phyloP scores from a whole-genome alignment of 257 asterid genomes.

The Solanum acaule region DNA sequence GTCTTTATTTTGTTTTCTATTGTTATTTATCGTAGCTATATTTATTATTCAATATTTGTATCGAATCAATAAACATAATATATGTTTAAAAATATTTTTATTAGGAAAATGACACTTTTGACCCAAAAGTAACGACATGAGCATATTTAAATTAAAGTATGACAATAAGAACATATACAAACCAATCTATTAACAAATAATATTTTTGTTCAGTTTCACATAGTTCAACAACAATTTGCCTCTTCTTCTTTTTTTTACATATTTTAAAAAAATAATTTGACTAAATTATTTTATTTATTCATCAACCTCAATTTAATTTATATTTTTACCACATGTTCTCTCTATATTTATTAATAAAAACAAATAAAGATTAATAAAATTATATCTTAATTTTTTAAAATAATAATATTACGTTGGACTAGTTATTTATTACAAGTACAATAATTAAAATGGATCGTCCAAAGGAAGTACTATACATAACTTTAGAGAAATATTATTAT shows the following conservation, averaged over 20 bases:
- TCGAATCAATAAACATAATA: neutral
- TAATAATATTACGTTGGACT: neutral
- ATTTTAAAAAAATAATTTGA: neutral
- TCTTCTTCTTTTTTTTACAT: too few relatives aligned
- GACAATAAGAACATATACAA: too few relatives aligned
- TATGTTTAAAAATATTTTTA: too few relatives aligned
- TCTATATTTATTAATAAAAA: too few relatives aligned
- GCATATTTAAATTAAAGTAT: fast-evolving
- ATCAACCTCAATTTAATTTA: neutral
- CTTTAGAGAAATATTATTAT: neutral
- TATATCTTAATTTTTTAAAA: neutral
- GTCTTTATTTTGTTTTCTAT: too few relatives aligned
- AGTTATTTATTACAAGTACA: neutral
- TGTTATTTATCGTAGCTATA: neutral
- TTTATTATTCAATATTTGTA: neutral
- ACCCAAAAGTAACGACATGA: neutral
- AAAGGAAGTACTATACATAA: neutral
- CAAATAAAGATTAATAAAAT: too few relatives aligned
- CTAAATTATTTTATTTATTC: neutral
- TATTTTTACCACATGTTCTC: neutral
- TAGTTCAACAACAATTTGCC: too few relatives aligned
- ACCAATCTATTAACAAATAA: fast-evolving
- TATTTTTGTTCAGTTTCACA: too few relatives aligned
- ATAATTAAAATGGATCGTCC: neutral
- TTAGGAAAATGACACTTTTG: too few relatives aligned